Evolutionary conservation across 768 basidiomycete species (phyloP).

Genomic region (Amyloporia xantha): DNA sequence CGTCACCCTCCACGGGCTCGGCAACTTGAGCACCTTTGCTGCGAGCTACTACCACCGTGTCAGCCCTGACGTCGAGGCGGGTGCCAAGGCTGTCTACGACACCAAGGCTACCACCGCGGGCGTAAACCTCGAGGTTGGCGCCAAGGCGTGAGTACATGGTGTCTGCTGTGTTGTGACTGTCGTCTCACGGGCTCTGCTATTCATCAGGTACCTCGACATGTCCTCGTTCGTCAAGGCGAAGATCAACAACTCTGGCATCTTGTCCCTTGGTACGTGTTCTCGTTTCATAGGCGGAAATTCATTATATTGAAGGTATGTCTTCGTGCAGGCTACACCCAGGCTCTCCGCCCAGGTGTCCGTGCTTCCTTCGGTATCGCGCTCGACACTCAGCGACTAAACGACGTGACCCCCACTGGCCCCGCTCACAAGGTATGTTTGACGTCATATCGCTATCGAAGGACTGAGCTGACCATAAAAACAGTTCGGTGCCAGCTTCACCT

Average conservation of each 20-base stretch:
- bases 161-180: not conserved
- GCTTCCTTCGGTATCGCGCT: constrained; percentile 91
- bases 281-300: too few species aligned
- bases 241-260: constrained; percentile 94
- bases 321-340: constrained; percentile 78
- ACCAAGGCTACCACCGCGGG: constrained; percentile 81
- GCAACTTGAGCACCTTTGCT: constrained; percentile 89
- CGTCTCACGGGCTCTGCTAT: not conserved
- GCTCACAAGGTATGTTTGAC: constrained; percentile 60
- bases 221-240: constrained; percentile 96
- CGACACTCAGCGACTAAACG: constrained; percentile 90
- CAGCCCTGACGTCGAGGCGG: constrained; percentile 84
- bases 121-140: constrained; percentile 90
- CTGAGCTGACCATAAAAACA: constrained; percentile 17
- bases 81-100: constrained; percentile 96
- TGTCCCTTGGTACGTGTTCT: constrained; percentile 67
- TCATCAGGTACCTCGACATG: constrained; percentile 66
- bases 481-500: constrained; percentile 70
- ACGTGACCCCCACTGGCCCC: constrained; percentile 48
- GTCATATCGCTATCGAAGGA: not conserved
- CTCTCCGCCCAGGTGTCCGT: constrained; percentile 89
- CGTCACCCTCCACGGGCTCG: constrained; percentile 88
- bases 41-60: constrained; percentile 99
- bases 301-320: too few species aligned
- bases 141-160: constrained; percentile 69